phyloP scores from a whole-genome alignment of 257 asterid species.

The Anisodus tanguticus region DNA sequence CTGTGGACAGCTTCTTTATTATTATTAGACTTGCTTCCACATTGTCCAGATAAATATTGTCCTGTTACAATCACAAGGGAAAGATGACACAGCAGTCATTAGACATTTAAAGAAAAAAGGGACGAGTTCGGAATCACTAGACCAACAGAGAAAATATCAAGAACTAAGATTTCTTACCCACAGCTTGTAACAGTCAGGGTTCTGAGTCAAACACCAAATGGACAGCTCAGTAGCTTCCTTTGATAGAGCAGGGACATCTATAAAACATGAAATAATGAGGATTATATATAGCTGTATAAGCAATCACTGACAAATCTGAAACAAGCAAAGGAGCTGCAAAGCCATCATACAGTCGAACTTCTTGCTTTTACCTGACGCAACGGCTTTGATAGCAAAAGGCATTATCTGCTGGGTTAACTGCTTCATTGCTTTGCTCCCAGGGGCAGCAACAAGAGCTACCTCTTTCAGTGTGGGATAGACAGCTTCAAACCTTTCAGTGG shows the following conservation, averaged over 20 bases:
- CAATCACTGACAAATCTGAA: neutral
- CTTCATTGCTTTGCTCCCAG: constrained; percentile 89
- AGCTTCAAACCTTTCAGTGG: constrained; percentile 82
- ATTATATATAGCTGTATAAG: neutral
- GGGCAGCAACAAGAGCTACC: constrained; percentile 84
- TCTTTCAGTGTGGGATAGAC: constrained; percentile 75
- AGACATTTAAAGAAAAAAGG: neutral
- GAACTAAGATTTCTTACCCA: constrained; percentile 59
- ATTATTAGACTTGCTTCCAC: constrained; percentile 63
- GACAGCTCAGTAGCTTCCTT: constrained; percentile 71
- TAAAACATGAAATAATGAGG: constrained; percentile 30
- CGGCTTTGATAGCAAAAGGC: constrained; percentile 57
- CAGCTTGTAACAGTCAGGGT: constrained; percentile 73
- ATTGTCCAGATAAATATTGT: constrained; percentile 59
- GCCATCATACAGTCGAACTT: neutral
- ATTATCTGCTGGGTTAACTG: constrained; percentile 72
- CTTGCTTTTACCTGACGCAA: constrained; percentile 60
- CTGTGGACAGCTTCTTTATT: constrained; percentile 58
- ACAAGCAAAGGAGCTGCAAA: neutral
- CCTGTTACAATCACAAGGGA: constrained; percentile 49
- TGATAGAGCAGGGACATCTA: constrained; percentile 69
- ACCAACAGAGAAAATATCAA: neutral
- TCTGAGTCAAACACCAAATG: constrained; percentile 77
- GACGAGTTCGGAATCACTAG: constrained; percentile 2
- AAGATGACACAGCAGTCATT: neutral